Evolutionary conservation across 257 asterid species (phyloP).

Genomic region (Lithospermum erythrorhizon): DNA sequence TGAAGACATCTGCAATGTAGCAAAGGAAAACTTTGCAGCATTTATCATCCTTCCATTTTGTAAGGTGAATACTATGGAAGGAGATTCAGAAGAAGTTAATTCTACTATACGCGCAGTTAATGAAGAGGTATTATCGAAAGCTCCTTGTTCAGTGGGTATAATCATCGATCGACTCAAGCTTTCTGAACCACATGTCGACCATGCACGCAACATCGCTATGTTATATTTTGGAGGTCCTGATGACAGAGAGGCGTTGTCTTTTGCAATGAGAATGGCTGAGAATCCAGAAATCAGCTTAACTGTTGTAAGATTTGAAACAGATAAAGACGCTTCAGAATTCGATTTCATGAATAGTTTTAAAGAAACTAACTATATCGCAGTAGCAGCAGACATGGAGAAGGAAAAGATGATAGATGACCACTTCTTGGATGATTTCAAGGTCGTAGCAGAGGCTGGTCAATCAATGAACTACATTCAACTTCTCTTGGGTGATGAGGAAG

Average conservation of each 20-base stretch:
- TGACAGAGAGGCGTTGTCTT: conserved; percentile 75
- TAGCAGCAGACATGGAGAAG: conserved; percentile 35
- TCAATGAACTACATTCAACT: conserved; percentile 37
- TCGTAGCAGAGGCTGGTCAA: conserved; percentile 24
- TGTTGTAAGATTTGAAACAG: conserved; percentile 55
- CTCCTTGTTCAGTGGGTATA: conserved; percentile 88
- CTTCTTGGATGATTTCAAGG: conserved; percentile 42
- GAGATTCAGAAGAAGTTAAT: conserved; percentile 63
- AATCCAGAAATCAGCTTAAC: conserved; percentile 30
- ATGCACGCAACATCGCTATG: conserved; percentile 36
- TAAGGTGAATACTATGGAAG: conserved; percentile 34
- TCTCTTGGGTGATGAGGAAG: conserved; percentile 66
- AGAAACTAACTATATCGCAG: conserved; percentile 25
- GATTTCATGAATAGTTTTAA: conserved; percentile 7
- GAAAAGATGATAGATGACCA: conserved; percentile 56
- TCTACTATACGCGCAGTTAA: conserved; percentile 52
- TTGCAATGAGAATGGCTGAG: conserved; percentile 69
- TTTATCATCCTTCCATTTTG: conserved; percentile 74
- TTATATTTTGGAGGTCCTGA: conserved; percentile 78
- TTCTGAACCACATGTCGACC: conserved; percentile 18
- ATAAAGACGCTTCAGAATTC: conserved; percentile 17
- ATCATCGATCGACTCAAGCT: conserved; percentile 44
- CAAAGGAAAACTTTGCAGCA: conserved; percentile 52
- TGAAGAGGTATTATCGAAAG: conserved; percentile 51
- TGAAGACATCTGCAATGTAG: conserved; percentile 66